phyloP scores from a whole-genome alignment of 1,284 basidiomycete species.

The Fistulinella cinereoalba region DNA sequence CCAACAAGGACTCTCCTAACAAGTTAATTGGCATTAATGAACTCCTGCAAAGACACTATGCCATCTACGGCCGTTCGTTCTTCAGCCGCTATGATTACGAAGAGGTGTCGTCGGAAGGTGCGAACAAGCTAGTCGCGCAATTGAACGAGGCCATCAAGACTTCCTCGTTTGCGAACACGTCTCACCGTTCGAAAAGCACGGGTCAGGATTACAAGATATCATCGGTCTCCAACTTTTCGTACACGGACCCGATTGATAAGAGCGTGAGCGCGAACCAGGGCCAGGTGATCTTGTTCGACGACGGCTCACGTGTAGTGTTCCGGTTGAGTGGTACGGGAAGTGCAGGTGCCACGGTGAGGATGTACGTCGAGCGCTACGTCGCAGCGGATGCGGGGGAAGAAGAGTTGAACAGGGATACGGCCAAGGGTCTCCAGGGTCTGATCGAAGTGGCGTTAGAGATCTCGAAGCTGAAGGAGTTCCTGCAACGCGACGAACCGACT shows the following conservation, averaged over 20 bases:
- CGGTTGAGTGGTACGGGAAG: constrained; percentile 94
- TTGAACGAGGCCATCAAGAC: constrained; percentile 72
- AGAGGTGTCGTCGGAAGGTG: constrained; percentile 90
- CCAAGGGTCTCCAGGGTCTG: constrained; percentile 89
- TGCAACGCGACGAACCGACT: constrained; percentile 87
- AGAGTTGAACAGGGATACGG: constrained; percentile 78
- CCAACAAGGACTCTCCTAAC: constrained; percentile 79
- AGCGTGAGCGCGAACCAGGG: constrained; percentile 96
- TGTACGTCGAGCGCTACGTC: constrained; percentile 94
- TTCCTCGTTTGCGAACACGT: constrained; percentile 64
- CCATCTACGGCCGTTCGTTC: constrained; percentile 94
- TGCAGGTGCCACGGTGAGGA: constrained; percentile 89
- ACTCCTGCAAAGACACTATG: constrained; percentile 84
- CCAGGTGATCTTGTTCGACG: constrained; percentile 86
- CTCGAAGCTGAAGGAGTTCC: constrained; percentile 82
- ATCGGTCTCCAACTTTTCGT: constrained; percentile 85
- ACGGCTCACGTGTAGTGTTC: constrained; percentile 94
- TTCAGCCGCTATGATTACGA: constrained; percentile 99
- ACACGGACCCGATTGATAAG: constrained; percentile 96
- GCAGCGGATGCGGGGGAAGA: constrained; percentile 62
- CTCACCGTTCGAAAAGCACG: constrained; percentile 65
- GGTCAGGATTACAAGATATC: constrained; percentile 77
- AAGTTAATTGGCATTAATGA: constrained; percentile 86
- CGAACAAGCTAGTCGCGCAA: constrained; percentile 80
- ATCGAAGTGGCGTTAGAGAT: constrained; percentile 91